Conservation (phyloP, 1,284 basidiomycete species). For the Pseudozyma hubeiensis region DNA sequence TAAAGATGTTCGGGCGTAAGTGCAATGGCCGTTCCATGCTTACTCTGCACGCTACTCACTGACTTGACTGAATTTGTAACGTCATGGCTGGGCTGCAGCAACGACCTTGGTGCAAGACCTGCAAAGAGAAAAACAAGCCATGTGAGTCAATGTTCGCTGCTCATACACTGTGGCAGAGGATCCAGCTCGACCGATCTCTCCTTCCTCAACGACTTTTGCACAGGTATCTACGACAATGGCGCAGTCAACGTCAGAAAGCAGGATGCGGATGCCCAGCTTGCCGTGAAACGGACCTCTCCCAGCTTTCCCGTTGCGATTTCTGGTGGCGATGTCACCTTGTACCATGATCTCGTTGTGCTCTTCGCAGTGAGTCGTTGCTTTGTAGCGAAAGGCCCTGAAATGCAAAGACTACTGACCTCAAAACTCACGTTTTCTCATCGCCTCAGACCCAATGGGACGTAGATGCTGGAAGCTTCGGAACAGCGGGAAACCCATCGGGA, state of each 20-base stretch:
- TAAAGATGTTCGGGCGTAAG: slow-evolving; percentile 39
- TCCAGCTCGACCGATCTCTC: not conserved
- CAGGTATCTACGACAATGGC: slow-evolving; percentile 30
- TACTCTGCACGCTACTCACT: not conserved
- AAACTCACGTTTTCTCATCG: not conserved
- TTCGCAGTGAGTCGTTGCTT: slow-evolving; percentile 8
- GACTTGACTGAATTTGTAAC: no score
- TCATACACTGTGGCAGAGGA: not conserved
- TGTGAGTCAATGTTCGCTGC: slow-evolving; percentile 14
- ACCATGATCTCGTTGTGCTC: slow-evolving; percentile 11
- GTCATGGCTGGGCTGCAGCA: not conserved
- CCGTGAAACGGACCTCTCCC: not conserved
- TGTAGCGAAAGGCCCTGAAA: not conserved
- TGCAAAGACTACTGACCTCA: not conserved
- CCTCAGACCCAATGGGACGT: slow-evolving; percentile 1
- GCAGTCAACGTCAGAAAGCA: not conserved
- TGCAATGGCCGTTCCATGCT: not conserved
- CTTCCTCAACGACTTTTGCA: not conserved
- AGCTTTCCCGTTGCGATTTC: slow-evolving; percentile 3
- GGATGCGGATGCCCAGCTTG: not conserved
- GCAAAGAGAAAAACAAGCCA: slow-evolving; percentile 22
- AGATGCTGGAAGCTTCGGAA: not conserved
- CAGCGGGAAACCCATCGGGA: no score
- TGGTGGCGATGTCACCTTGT: not conserved
- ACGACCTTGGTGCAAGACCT: slow-evolving; percentile 37